Base-by-base conservation (phyloP, 805 yeast genomes). In the Blastobotrys mokoenaii region DNA sequence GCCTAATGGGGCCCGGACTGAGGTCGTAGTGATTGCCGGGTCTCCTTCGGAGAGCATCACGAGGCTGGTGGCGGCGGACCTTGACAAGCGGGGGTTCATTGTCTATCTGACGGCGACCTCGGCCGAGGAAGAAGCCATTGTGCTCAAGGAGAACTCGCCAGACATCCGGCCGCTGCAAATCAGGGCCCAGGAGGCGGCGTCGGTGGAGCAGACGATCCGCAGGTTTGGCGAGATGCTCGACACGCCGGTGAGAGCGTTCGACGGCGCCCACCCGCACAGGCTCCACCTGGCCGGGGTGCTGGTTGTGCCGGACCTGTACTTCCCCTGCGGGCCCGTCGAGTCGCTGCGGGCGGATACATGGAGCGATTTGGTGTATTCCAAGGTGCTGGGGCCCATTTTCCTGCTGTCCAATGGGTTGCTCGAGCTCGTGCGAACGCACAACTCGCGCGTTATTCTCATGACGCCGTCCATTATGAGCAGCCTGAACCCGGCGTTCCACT, bases 11-110 rank as follows among this genome's bases (percentile, higher is more conserved):
- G 83, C 84, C 2, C 67, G 96, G 41, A 72, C 73, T 48, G 93
- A 85, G 54, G 90, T 84, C 7, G 76, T 86, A 2, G 66, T 87
- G 16, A 66, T 86, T 3, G 72, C 85, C 3, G 95, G 95, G 1
- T 80, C 87, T 1, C 88, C 89, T 1, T 70, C 77, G 2, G 90
- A 84, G 50, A 86, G 87, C 1, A 65, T 84, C 46, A 78, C 86
- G 1, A 71, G 84, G 46, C 69, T 80, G 43, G 65, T 86, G 27
- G 84, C 88, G 1, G 70, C 75, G 46, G 95, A 86, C 59, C 71
- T 86, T 51, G 88, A 84, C 51, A 73, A 73, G 38, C 68, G 95
- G 44, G 95, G 95, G 1, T 85, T 83, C 58, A 81, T 87, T 29
- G 88, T 87, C 2, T 86, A 82, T 59, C 70, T 86, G 51, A 80